These are phyloP conservation scores for Russula compacta DNA, from an alignment of 768 basidiomycete species.

Conservation along the genomic window DNA sequence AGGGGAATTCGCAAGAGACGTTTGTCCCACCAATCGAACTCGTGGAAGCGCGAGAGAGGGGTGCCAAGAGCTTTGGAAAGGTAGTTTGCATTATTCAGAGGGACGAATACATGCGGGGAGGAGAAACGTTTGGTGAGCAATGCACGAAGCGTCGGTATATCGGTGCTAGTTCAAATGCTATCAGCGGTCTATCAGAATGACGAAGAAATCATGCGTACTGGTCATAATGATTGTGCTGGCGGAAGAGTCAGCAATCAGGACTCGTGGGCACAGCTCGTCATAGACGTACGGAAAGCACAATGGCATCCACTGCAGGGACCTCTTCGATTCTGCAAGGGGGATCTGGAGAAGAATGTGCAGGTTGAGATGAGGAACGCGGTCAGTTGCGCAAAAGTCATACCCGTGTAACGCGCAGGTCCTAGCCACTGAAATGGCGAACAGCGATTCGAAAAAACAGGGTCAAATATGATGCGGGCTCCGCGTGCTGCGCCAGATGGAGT, in stretches of 20 bases:
- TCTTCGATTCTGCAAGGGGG: slow-evolving; percentile 33
- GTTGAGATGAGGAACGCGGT: not conserved
- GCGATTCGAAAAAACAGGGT: slow-evolving; percentile 30
- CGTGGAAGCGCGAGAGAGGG: slow-evolving; percentile 28
- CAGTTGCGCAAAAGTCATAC: slow-evolving; percentile 19
- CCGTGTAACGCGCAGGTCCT: slow-evolving; percentile 29
- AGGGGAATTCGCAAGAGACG: slow-evolving; percentile 23
- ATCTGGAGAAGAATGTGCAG: slow-evolving; percentile 16
- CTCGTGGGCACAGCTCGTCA: not conserved
- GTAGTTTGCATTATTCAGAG: slow-evolving; percentile 34
- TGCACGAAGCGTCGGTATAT: slow-evolving; percentile 27
- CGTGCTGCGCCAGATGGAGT: slow-evolving; percentile 26
- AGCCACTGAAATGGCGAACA: slow-evolving; percentile 28
- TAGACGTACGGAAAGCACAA: slow-evolving; percentile 37
- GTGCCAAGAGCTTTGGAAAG: slow-evolving; percentile 27
- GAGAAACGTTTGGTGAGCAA: slow-evolving; percentile 22
- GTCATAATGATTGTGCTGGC: slow-evolving; percentile 34
- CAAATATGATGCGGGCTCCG: slow-evolving; percentile 32
- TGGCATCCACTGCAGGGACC: slow-evolving; percentile 39
- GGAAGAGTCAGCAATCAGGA: not conserved
- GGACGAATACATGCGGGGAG: slow-evolving; percentile 36
- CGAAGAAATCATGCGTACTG: slow-evolving; percentile 22
- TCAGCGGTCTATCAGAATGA: not conserved
- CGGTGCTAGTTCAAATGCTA: slow-evolving; percentile 24
- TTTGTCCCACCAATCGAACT: slow-evolving; percentile 46